Conservation (phyloP, 2,329 filamentous ascomycete species). For the Ascochyta lentis region DNA sequence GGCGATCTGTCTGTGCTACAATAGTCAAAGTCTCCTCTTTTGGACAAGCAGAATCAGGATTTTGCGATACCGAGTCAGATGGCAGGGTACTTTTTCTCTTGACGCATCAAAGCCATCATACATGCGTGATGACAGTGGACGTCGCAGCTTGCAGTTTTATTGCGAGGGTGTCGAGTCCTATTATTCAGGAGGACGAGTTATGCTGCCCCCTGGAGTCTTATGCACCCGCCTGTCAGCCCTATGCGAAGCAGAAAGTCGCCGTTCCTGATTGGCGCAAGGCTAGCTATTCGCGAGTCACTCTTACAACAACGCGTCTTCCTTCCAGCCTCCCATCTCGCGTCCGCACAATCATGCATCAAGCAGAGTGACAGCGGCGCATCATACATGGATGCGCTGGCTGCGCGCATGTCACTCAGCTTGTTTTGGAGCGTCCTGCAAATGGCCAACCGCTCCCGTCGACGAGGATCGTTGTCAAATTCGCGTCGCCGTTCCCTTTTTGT, state of each 20-base stretch:
- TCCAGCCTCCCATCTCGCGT: slow-evolving; percentile 8
- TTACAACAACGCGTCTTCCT: slow-evolving; percentile 10
- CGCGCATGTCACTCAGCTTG: slow-evolving; percentile 5
- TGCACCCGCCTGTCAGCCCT: slow-evolving; percentile 18
- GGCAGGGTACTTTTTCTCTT: slow-evolving; percentile 8
- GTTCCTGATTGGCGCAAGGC: slow-evolving; percentile 12
- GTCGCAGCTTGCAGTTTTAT: slow-evolving; percentile 5
- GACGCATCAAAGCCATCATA: slow-evolving; percentile 11
- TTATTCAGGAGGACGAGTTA: slow-evolving; percentile 19
- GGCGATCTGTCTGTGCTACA: slow-evolving; percentile 21
- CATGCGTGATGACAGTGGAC: slow-evolving; percentile 11
- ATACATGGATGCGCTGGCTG: slow-evolving; percentile 19
- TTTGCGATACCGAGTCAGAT: slow-evolving; percentile 2
- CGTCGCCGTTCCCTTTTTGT: slow-evolving; percentile 25
- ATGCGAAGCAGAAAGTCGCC: slow-evolving; percentile 7
- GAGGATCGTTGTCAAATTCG: slow-evolving; percentile 12
- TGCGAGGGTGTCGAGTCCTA: slow-evolving; percentile 11
- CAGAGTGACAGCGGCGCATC: slow-evolving; percentile 9
- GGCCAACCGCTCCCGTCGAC: background rate
- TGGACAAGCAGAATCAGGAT: slow-evolving; percentile 8
- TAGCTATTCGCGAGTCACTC: slow-evolving; percentile 15
- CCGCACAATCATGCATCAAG: slow-evolving; percentile 11
- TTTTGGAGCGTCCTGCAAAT: slow-evolving; percentile 4
- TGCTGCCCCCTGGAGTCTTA: slow-evolving; percentile 10
- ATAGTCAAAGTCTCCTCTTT: slow-evolving; percentile 4